Evolutionary conservation across 163 green algal genomes (phyloP), one percentile per base, ranked within the genome.

Genomic region (Chlorella variabilis): DNA sequence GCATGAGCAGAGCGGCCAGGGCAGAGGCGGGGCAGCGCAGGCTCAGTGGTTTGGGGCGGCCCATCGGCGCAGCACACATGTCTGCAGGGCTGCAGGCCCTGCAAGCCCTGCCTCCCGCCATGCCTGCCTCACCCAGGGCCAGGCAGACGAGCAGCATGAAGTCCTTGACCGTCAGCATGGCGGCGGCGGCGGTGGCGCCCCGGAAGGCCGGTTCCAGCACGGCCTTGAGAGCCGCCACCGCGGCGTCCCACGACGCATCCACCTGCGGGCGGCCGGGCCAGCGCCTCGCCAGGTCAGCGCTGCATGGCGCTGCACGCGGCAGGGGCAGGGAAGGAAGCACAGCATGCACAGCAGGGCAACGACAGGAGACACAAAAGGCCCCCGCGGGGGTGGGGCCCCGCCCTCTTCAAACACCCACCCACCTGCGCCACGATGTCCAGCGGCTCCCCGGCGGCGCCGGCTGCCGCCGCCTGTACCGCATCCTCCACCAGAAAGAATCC

Each of bases 401-500:
- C n/a, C n/a, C n/a, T n/a, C n/a, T n/a, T n/a, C n/a, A n/a, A n/a
- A n/a, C n/a, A n/a, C n/a, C n/a, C 6, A 18, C 36, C 20, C 68
- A 79, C 73, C 54, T 80, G 73, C 3, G 73, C 73, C 27, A 70
- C 73, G 20, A 80, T 58, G 36, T 80, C 73, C 27, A 80, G 56
- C 7, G 51, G 48, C 17, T 70, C 36, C 5, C 45, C 71, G 2
- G 48, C 33, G 0, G 49, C 34, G 27, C 73, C 54, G 4, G 36
- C 73, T 31, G 73, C 73, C 6, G 51, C 33, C 15, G 70, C 80
- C 68, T 80, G 68, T 62, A 90, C 83, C 21, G 80, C 70, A 15
- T 90, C 86, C 77, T 91, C 87, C 34, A 91, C 61, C 59, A 91
- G n/a, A 45, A 90, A 87, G 71, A 83, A 87, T 7, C 86, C 86